A percentile compares a stretch with the other conserved stretches of the same genome.
Conservation (phyloP, 2,329 filamentous ascomycete genomes). For the Furcasterigmium furcatum region DNA sequence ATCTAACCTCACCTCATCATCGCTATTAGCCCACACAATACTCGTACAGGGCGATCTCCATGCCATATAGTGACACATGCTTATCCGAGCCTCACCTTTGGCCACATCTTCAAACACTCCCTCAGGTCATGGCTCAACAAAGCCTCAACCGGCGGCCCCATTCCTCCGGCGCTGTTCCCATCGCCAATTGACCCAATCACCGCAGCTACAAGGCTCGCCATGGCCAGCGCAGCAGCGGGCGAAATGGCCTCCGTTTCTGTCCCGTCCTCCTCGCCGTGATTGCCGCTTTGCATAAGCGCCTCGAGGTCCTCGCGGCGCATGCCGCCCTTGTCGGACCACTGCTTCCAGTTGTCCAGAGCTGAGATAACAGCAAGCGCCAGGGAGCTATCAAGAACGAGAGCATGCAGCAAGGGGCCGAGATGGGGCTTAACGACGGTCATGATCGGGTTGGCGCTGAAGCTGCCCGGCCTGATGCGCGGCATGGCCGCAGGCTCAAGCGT, state of each 20-base stretch:
- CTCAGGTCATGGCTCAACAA: constrained; percentile 49
- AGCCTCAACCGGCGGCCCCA: constrained; percentile 32
- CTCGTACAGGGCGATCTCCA: too few species aligned
- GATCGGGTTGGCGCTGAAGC: constrained; percentile 10
- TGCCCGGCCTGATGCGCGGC: not conserved
- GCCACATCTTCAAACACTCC: constrained; percentile 53
- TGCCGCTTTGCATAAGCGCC: constrained; percentile 18
- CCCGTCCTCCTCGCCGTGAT: constrained; percentile 21
- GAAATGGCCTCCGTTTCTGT: constrained; percentile 13
- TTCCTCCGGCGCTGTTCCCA: constrained; percentile 12
- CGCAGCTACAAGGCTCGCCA: constrained; percentile 44
- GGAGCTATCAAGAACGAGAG: constrained; percentile 44
- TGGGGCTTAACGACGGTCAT: constrained; percentile 29
- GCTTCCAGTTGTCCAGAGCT: constrained; percentile 49
- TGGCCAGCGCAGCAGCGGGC: constrained; percentile 32
- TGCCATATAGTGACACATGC: not conserved
- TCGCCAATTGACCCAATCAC: constrained; percentile 42
- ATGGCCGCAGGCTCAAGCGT: too few species aligned
- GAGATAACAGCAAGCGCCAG: constrained; percentile 23
- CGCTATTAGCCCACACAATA: too few species aligned
- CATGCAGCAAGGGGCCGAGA: constrained; percentile 44
- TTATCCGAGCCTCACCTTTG: constrained; percentile 46
- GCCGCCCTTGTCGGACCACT: constrained; percentile 52
- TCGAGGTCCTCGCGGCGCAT: constrained; percentile 45
- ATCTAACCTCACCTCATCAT: too few species aligned